Percentiles rank a stretch among this genome's conserved stretches.
Evolutionary conservation across 2,329 filamentous ascomycete species (phyloP).

Genomic region (Fonsecaea pedrosoi): DNA sequence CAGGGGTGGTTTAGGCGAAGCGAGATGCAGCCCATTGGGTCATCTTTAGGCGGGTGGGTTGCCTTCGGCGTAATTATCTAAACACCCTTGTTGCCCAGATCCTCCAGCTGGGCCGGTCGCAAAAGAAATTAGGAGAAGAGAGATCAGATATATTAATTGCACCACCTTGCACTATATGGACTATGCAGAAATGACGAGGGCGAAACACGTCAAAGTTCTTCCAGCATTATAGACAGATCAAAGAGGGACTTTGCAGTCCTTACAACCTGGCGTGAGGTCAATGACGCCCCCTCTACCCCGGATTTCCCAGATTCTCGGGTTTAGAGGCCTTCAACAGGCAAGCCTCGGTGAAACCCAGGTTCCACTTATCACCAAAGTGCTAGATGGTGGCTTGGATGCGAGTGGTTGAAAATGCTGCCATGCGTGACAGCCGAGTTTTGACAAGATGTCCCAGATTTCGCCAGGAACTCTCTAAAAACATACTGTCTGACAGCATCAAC

Average conservation of each 20-base stretch:
- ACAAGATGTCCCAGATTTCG: background rate
- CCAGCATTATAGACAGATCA: background rate
- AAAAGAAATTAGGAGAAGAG: background rate
- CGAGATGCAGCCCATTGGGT: constrained; percentile 1
- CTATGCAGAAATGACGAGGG: background rate
- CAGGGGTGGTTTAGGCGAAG: background rate
- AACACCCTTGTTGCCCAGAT: background rate
- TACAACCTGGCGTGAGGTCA: background rate
- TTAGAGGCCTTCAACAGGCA: background rate
- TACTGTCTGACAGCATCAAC: background rate
- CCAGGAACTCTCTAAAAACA: background rate
- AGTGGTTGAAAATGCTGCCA: background rate
- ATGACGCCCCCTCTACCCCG: background rate
- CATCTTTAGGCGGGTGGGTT: background rate
- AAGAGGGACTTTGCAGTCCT: background rate
- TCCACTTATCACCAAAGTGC: background rate
- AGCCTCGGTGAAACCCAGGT: background rate
- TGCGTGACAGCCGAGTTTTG: background rate
- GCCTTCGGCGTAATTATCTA: constrained; percentile 12
- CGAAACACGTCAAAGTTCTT: background rate
- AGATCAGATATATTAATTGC: background rate
- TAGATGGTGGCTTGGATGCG: background rate
- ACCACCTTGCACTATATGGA: background rate
- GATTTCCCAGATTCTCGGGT: background rate
- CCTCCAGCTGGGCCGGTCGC: background rate